Percentiles rank a stretch among this genome's conserved stretches.
These are phyloP conservation scores for Picocystis sp. DNA, from an alignment of 163 green algal species.

Conservation along the genomic window DNA sequence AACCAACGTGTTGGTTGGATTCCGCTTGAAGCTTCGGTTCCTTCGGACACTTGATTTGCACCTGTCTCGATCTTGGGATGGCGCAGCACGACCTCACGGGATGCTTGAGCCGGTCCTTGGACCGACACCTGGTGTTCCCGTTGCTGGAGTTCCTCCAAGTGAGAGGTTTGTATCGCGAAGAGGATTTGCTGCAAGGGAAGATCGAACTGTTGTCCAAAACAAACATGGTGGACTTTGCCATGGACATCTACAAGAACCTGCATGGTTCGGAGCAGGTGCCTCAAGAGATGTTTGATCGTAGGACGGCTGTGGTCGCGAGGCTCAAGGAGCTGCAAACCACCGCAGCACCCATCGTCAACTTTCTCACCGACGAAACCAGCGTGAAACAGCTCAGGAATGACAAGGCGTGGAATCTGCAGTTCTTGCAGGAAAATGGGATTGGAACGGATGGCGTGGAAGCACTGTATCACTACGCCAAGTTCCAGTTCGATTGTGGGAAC, in stretches of 20 bases:
- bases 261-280: constrained; percentile 74
- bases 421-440: constrained; percentile 76
- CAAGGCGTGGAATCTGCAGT: constrained; percentile 77
- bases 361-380: constrained; percentile 64
- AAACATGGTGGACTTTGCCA: constrained; percentile 98
- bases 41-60: too few species aligned
- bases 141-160: constrained; percentile 84
- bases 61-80: not conserved
- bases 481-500: constrained; percentile 98
- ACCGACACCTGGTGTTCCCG: constrained; percentile 87
- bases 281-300: constrained; percentile 7
- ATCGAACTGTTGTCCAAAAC: constrained; percentile 85
- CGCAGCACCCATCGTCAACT: constrained; percentile 76
- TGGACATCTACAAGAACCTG: constrained; percentile 89
- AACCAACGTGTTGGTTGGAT: too few species aligned
- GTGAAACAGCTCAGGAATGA: constrained; percentile 83
- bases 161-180: constrained; percentile 34
- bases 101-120: constrained; percentile 61
- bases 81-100: constrained; percentile 38
- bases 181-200: constrained; percentile 76
- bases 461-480: constrained; percentile 93
- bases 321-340: constrained; percentile 53
- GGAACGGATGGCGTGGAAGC: constrained; percentile 78
- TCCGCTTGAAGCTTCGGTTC: too few species aligned
- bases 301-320: constrained; percentile 39